These are phyloP conservation scores for Cordyceps fumosorosea DNA, from an alignment of 2,329 filamentous ascomycete genomes.

Conservation along the genomic window DNA sequence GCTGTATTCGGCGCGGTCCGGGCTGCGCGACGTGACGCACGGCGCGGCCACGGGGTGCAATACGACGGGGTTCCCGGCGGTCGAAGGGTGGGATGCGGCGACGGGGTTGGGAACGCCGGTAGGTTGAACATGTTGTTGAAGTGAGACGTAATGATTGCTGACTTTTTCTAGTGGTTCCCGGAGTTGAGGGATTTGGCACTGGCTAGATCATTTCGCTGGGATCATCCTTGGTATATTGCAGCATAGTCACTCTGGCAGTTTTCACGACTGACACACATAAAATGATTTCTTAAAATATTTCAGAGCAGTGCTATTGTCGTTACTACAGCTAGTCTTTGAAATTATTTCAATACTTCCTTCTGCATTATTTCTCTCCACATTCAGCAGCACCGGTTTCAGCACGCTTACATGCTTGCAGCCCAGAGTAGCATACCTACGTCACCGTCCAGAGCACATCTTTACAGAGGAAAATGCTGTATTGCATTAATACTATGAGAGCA, in stretches of 20 bases:
- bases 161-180: slow-evolving; percentile 6
- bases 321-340: no score
- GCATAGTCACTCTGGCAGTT: no score
- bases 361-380: no score
- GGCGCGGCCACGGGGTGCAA: slow-evolving; percentile 3
- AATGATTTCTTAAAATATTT: no score
- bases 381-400: no score
- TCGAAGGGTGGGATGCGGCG: slow-evolving; percentile 19
- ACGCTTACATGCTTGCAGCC: no score
- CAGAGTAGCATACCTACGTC: neutral
- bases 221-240: slow-evolving; percentile 8
- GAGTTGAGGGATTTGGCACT: slow-evolving; percentile 3
- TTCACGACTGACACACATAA: no score
- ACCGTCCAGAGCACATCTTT: neutral
- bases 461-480: neutral
- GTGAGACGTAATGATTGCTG: neutral
- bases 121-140: no score
- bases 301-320: no score
- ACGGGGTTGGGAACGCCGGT: slow-evolving; percentile 29
- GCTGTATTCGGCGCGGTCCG: slow-evolving; percentile 36
- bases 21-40: slow-evolving; percentile 16
- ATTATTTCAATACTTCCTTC: no score
- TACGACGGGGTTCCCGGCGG: slow-evolving; percentile 3
- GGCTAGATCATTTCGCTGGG: neutral
- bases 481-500: neutral